Evolutionary conservation across 805 yeast genomes (phyloP).

Genomic region (Pichia thaimueangensis): DNA sequence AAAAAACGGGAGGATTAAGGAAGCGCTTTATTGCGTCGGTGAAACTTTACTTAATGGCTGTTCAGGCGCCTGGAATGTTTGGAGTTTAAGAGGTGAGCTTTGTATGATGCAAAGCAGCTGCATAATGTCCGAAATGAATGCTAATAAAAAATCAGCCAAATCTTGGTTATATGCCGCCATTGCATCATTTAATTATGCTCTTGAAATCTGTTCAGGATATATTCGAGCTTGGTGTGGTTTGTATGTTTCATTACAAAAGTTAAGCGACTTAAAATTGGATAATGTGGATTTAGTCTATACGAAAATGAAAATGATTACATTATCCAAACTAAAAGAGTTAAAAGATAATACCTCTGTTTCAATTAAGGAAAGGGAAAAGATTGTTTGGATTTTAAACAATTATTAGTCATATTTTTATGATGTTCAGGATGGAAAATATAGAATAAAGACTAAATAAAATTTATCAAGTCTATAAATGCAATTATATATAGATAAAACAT

Average conservation of each 20-base stretch:
- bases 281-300: constrained; percentile 7
- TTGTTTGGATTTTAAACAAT: constrained; percentile 23
- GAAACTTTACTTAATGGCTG: constrained; percentile 46
- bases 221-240: constrained; percentile 48
- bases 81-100: constrained; percentile 59
- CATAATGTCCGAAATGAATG: not conserved
- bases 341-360: constrained; percentile 22
- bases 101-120: constrained; percentile 15
- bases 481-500: not conserved
- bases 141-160: not conserved
- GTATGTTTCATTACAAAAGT: constrained; percentile 14
- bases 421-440: too few relatives aligned
- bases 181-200: constrained; percentile 37
- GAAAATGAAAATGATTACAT: constrained; percentile 33
- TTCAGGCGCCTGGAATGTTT: constrained; percentile 50
- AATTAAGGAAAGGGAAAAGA: constrained; percentile 33
- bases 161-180: constrained; percentile 12
- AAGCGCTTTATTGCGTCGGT: constrained; percentile 59
- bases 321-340: constrained; percentile 31
- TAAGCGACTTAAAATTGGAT: not conserved
- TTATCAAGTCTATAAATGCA: too few relatives aligned
- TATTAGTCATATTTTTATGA: too few relatives aligned
- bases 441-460: too few relatives aligned
- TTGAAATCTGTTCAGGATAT: constrained; percentile 69
- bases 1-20: constrained; percentile 53